These are phyloP conservation scores for Corylus americana DNA, from an alignment of 306 rosid genomes.

Conservation along the genomic window DNA sequence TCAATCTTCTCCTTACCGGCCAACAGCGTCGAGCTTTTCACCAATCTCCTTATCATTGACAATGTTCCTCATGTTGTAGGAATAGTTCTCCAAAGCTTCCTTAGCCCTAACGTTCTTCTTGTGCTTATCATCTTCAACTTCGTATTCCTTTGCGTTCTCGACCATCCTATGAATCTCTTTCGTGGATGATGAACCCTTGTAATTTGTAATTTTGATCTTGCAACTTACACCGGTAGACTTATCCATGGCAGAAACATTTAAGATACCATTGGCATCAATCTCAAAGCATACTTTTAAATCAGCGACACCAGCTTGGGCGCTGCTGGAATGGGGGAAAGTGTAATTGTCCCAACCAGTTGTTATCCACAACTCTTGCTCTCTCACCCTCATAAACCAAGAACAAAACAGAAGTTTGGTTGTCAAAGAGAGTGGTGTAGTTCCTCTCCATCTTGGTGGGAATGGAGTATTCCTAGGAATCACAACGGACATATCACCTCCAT, in stretches of 20 bases:
- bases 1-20: conserved; percentile 23
- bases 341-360: conserved; percentile 15
- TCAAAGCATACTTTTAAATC: background rate
- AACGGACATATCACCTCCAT: conserved; percentile 15
- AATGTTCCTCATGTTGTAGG: conserved; percentile 18
- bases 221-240: conserved; percentile 4
- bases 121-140: conserved; percentile 27
- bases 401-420: conserved; percentile 19
- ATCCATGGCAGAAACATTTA: conserved; percentile 24
- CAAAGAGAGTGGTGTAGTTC: background rate
- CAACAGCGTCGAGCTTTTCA: background rate
- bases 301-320: too few relatives aligned
- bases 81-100: conserved; percentile 22
- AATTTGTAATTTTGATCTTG: conserved; percentile 24
- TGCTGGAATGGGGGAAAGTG: conserved; percentile 16
- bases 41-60: conserved; percentile 18
- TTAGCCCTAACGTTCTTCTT: conserved; percentile 20
- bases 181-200: conserved; percentile 9
- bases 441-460: conserved; percentile 19
- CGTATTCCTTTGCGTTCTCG: conserved; percentile 5
- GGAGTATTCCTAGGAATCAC: conserved; percentile 20
- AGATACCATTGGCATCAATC: background rate
- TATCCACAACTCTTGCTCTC: conserved; percentile 11
- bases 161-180: conserved; percentile 21
- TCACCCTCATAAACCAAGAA: conserved; percentile 26